These are phyloP conservation scores for Daldinia sp. DNA, from an alignment of 2,329 filamentous ascomycete genomes.

Conservation along the genomic window DNA sequence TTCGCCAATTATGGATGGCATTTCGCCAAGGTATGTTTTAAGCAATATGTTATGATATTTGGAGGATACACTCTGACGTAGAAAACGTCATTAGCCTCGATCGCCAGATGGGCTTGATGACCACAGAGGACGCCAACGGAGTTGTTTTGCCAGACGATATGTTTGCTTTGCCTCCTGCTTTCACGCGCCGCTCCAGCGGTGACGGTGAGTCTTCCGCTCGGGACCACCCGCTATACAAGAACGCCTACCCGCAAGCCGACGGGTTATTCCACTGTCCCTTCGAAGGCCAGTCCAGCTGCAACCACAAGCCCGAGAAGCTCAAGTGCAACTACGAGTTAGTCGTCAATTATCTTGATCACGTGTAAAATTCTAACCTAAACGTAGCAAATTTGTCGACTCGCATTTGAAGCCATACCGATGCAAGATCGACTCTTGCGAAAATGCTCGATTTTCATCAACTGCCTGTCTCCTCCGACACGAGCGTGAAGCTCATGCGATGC, in stretches of 20 bases:
- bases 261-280: slow-evolving; percentile 95
- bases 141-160: slow-evolving; percentile 50
- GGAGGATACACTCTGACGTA: slow-evolving; percentile 45
- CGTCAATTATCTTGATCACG: neutral
- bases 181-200: slow-evolving; percentile 58
- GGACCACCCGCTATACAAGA: slow-evolving; percentile 76
- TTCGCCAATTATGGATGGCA: slow-evolving; percentile 58
- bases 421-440: slow-evolving; percentile 84
- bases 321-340: slow-evolving; percentile 99
- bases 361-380: slow-evolving; percentile 28
- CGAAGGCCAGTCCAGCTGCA: slow-evolving; percentile 75
- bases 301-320: slow-evolving; percentile 91
- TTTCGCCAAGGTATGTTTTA: slow-evolving; percentile 62
- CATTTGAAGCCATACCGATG: slow-evolving; percentile 96
- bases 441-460: slow-evolving; percentile 91
- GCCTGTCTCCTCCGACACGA: slow-evolving; percentile 94
- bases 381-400: slow-evolving; percentile 95
- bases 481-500: slow-evolving; percentile 93
- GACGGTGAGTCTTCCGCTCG: slow-evolving; percentile 65
- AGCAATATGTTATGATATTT: slow-evolving; percentile 29
- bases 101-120: slow-evolving; percentile 52
- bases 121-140: slow-evolving; percentile 50
- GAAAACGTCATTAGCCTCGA: slow-evolving; percentile 47
- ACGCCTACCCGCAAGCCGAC: slow-evolving; percentile 69
- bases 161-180: slow-evolving; percentile 52